Base-by-base conservation (phyloP, 345 rosid species). In the Eucalyptus curtisii region DNA sequence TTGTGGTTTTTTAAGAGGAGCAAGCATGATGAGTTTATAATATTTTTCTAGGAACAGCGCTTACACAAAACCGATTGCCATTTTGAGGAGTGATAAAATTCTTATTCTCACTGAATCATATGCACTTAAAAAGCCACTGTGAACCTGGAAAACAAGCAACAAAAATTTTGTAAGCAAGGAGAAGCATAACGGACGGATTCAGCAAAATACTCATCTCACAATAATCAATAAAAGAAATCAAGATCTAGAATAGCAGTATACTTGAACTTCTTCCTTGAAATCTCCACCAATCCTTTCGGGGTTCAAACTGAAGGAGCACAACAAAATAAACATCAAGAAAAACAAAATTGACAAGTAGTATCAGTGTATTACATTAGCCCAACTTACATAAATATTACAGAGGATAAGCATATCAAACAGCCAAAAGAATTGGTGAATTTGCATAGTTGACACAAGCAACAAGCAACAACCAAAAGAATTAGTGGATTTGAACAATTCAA, bases 241-340 rank as follows among this genome's bases (percentile, higher is more conserved):
- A 40, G 88, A 90, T 61, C 81, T 86, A 49, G 59, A 45, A 17
- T 86, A 49, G 24, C 50, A 64, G 81, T 90, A 86, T 91, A 96
- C 99, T 90, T 97, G 99, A 89, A 96, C 92, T 93, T 97, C 99
- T 94, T 97, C 93, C 93, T 94, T 96, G 92, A 96, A 96, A 91
- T 97, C 99, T 89, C 98, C 99, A 55, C 97, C 98, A 89, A 96
- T 95, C 91, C 99, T 93, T 91, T 97, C 99, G 61, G 99, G 99
- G 91, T 97, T 97, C 87, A 97, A 86, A 93, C 99, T 97, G 88
- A 64, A 87, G 9, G 81, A 42, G 81, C 68, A 85, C 85, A 71
- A 86, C 10, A 66, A 50, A 89, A 13, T 68, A 53, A 49, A 86
- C n/a, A 88, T 37, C 66, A 66, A 86, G 71, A 49, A 50, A 50